Evolutionary conservation across 768 basidiomycete species (phyloP).

Genomic region (Agrocybe praecox): DNA sequence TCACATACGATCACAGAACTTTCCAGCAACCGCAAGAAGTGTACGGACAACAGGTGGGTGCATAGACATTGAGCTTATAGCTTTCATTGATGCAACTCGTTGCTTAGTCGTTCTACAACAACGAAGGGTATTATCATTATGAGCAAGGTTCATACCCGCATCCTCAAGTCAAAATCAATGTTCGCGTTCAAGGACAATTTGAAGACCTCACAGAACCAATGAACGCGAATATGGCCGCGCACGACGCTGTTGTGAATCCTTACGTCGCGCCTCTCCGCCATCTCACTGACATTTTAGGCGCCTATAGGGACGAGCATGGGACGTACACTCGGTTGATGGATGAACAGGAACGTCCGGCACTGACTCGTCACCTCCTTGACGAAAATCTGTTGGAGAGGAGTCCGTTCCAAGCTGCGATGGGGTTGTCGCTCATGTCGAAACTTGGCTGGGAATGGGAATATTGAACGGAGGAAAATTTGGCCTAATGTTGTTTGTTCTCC

Average conservation of each 20-base stretch:
- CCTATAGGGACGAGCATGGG: constrained; percentile 24
- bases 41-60: not conserved
- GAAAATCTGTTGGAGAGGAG: constrained; percentile 33
- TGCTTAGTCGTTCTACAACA: not conserved
- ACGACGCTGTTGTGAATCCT: constrained; percentile 21
- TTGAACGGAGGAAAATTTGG: not conserved
- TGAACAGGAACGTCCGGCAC: constrained; percentile 20
- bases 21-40: not conserved
- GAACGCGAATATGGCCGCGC: not conserved
- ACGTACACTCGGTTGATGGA: constrained; percentile 17
- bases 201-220: not conserved
- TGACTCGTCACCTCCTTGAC: constrained; percentile 35
- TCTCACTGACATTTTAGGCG: constrained; percentile 30
- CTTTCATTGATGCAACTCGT: not conserved
- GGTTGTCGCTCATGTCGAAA: constrained; percentile 40
- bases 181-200: not conserved
- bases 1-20: not conserved
- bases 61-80: not conserved
- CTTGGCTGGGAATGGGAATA: constrained; percentile 30
- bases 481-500: not conserved
- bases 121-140: no score
- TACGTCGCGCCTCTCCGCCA: constrained; percentile 34
- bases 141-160: no score
- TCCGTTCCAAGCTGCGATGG: constrained; percentile 53
- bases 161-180: not conserved